Conservation (phyloP, 495 filamentous ascomycete species). For the Podospora tetraspora region DNA sequence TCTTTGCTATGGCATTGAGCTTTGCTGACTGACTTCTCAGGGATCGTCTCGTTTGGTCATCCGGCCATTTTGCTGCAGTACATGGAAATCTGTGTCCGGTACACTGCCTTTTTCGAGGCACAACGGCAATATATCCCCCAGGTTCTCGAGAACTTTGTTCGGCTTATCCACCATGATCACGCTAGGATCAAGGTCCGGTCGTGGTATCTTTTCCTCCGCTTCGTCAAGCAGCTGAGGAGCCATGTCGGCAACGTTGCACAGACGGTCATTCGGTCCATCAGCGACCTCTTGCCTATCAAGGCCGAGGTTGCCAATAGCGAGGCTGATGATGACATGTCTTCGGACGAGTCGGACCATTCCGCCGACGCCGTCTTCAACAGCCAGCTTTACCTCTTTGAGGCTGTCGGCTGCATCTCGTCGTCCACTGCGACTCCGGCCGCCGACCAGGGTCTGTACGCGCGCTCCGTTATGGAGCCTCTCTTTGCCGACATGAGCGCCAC, state of each 20-base stretch:
- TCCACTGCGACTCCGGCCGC: conserved; percentile 65
- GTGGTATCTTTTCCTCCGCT: conserved; percentile 93
- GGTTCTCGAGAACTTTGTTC: conserved; percentile 88
- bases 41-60: conserved; percentile 77
- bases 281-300: conserved; percentile 81
- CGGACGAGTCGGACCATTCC: conserved; percentile 80
- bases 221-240: conserved; percentile 79
- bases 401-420: conserved; percentile 84
- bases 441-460: conserved; percentile 77
- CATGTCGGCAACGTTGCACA: conserved; percentile 85
- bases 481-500: conserved; percentile 79
- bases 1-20: background rate
- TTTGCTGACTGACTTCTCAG: conserved; percentile 36
- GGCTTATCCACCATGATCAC: conserved; percentile 79
- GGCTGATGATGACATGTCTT: conserved; percentile 86
- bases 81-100: conserved; percentile 96
- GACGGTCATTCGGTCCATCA: conserved; percentile 82
- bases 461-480: conserved; percentile 78
- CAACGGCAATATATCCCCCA: conserved; percentile 71
- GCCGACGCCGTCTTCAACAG: conserved; percentile 83
- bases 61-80: conserved; percentile 91
- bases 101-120: conserved; percentile 84
- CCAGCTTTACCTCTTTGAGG: conserved; percentile 91
- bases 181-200: conserved; percentile 80
- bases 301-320: conserved; percentile 76